Base-by-base conservation (phyloP, 2,329 filamentous ascomycete genomes). In the Juglanconis juglandina region DNA sequence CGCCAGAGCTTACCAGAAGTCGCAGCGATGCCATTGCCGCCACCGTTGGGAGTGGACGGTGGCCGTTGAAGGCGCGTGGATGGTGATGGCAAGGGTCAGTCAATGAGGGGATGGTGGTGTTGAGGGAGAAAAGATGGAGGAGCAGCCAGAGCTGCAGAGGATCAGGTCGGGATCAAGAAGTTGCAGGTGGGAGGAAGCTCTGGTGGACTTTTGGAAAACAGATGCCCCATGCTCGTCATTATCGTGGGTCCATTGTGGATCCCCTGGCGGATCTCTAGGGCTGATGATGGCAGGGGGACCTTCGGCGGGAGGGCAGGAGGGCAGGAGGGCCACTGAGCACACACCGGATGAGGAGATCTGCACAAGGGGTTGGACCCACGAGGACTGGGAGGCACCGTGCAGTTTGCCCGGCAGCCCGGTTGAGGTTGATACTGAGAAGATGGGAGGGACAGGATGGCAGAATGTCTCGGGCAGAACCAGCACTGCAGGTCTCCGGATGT, bases 21-120 rank as follows among this genome's bases (percentile, higher is more conserved):
- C 59, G 62, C 60, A 60, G 56, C 50, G 59, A 53, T 48, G 62
- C 60, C 59, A 64, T 64, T 55, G 54, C 56, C 55, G 62, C 59
- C 60, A 53, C 56, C 60, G 55, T 60, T 49, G 37, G 33, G n/a
- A 8, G 48, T 30, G n/a, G 37, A 30, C 30, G 53, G 14, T 44
- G 37, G 41, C 24, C 34, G 47, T 34, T 17, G 47, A 42, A 46
- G 4, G 33, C 37, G 41, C 8, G 10, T 11, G 39, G 10, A 44
- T 49, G 39, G 34, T 41, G 13, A 52, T 48, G 55, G 48, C 49
- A 41, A 32, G 34, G 56, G 24, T 24, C 42, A 2, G 11, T 47
- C 55, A 59, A 57, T 30, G 17, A 60, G 56, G 53, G 53, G 30
- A 56, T 54, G 48, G n/a, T 53, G 55, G 24, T 41, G 56, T 39